Percentiles rank a stretch among this genome's conserved stretches.
These are phyloP conservation scores for Saussurea involucrata DNA, from an alignment of 129 eudicot genomes.

Conservation along the genomic window DNA sequence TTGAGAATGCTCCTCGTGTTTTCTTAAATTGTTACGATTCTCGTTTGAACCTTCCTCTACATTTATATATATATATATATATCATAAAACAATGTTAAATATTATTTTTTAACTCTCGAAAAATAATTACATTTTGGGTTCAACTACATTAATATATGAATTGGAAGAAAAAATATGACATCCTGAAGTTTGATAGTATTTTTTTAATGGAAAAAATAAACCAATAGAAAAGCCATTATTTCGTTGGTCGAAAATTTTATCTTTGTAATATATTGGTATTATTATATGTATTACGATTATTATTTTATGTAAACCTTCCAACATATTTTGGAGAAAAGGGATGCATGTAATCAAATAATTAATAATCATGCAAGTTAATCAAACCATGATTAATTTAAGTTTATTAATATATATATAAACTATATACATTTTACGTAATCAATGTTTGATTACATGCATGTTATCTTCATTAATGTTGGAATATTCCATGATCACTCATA, in stretches of 20 bases:
- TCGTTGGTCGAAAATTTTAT: neutral
- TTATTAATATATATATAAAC: constrained; percentile 1
- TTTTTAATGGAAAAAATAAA: neutral
- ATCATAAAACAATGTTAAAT: no score
- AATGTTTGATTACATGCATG: constrained; percentile 32
- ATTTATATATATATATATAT: no score
- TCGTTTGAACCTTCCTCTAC: no score
- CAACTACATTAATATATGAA: no score
- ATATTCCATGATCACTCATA: constrained; percentile 21
- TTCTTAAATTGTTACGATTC: no score
- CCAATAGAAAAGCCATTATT: neutral
- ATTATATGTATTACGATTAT: neutral
- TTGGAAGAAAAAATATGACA: neutral
- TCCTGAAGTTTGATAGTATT: neutral
- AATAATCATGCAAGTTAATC: neutral
- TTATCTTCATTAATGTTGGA: constrained; percentile 28
- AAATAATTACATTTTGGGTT: no score
- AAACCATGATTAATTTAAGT: constrained; percentile 14
- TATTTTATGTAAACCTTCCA: constrained; percentile 10
- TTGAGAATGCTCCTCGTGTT: no score
- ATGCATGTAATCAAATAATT: constrained; percentile 16
- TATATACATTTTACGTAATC: neutral
- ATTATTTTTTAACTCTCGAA: no score
- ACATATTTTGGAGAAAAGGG: constrained; percentile 20
- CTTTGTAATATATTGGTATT: neutral